Evolutionary conservation across 2,329 filamentous ascomycete species (phyloP), one percentile per base, ranked within the genome.

Genomic region (Colletotrichum coccodes): DNA sequence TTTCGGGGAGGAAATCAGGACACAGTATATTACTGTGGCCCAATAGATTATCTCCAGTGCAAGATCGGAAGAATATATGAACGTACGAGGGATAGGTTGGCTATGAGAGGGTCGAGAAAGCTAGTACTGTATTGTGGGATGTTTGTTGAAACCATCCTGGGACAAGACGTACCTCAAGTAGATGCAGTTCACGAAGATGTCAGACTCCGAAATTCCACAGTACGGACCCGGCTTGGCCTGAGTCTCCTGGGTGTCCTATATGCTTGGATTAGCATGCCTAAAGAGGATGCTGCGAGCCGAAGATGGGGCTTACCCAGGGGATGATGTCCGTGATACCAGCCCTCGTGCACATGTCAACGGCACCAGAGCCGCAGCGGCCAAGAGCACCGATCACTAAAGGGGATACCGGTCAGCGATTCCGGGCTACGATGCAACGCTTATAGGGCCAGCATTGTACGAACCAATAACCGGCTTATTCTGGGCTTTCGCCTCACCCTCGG

Each of bases 101-200:
- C 86, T 89, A 47, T 47, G 26, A 4, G 11, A 47, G 28, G 14
- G n/a, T n/a, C 28, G 23, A 2, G 3, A 3, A 11, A n/a, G 21
- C 47, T 59, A 59, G 42, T 18, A 28, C 7, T 14, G 7, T 14
- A 36, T 16, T 11, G 12, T 46, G 21, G 2, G 8, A 6, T 28
- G 2, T 2, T 36, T 14, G 7, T 21, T 34, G 30, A 11, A 5
- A 8, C 6, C 11, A 2, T 23, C 23, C 7, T 34, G n/a, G 14
- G 32, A 59, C 4, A 28, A 36, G 16, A 47, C 56, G 21, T 34
- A 59, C 56, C 56, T 59, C 40, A 98, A 90, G 83, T 97, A 97
- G 79, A 97, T 95, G 87, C 92, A 94, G 85, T 96, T 97, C 79
- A 96, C 86, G 78, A 94, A 94, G 77, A 94, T 91, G 75, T 93